A percentile compares a stretch with the other conserved stretches of the same genome.
phyloP scores from a whole-genome alignment of 2,329 filamentous ascomycete species.

The Onygenales sp. region DNA sequence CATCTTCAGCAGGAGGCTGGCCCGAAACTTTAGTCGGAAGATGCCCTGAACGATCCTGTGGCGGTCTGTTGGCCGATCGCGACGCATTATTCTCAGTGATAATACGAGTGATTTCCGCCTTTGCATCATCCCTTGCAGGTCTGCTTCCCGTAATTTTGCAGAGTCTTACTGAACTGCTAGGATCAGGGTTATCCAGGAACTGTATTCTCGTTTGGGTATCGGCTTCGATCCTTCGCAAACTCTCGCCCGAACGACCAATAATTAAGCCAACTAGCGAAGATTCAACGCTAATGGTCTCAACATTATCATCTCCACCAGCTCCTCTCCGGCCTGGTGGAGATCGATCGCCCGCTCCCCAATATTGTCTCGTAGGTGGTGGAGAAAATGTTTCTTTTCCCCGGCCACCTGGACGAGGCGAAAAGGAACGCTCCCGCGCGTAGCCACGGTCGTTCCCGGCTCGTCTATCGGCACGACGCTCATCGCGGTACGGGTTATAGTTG shows the following conservation, averaged over 20 bases:
- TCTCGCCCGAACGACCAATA: slow-evolving; percentile 84
- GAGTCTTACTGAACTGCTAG: slow-evolving; percentile 62
- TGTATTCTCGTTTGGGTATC: slow-evolving; percentile 79
- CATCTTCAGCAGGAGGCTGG: slow-evolving; percentile 55
- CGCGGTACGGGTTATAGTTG: slow-evolving; percentile 72
- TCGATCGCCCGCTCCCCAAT: slow-evolving; percentile 42
- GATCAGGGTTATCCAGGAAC: slow-evolving; percentile 69
- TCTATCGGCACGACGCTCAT: slow-evolving; percentile 65
- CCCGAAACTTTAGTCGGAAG: slow-evolving; percentile 5
- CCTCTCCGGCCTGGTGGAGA: slow-evolving; percentile 41
- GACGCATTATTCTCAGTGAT: slow-evolving; percentile 72
- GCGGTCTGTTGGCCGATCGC: slow-evolving; percentile 3
- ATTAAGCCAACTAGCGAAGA: slow-evolving; percentile 80
- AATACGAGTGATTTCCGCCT: slow-evolving; percentile 73
- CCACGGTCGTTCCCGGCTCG: slow-evolving; percentile 42
- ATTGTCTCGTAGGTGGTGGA: slow-evolving; percentile 45
- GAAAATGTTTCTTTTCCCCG: slow-evolving; percentile 48
- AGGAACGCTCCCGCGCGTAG: slow-evolving; percentile 60
- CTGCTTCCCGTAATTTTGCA: slow-evolving; percentile 76
- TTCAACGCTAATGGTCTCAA: slow-evolving; percentile 78
- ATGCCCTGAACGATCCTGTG: background rate
- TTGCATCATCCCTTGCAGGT: slow-evolving; percentile 64
- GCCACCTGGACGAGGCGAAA: slow-evolving; percentile 54
- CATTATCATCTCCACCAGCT: slow-evolving; percentile 52
- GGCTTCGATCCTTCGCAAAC: slow-evolving; percentile 71